Evolutionary conservation across 495 filamentous ascomycete species (phyloP).

Genomic region (Trichoderma erinaceum): DNA sequence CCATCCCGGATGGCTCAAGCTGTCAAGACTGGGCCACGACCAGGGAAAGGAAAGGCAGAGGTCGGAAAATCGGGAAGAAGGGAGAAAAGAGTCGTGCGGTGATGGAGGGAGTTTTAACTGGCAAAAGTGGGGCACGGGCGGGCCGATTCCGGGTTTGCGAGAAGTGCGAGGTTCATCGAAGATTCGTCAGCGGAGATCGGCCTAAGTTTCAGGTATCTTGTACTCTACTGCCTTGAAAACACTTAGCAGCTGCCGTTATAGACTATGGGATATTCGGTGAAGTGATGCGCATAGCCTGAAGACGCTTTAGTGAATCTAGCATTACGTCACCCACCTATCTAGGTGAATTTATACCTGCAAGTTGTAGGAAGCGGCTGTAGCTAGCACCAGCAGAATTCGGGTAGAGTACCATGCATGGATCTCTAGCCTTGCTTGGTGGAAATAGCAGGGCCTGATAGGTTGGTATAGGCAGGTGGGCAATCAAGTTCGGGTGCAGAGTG

Average conservation of each 20-base stretch:
- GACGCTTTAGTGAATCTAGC: too few relatives aligned
- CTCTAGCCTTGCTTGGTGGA: too few relatives aligned
- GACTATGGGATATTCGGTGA: too few relatives aligned
- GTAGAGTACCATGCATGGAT: too few relatives aligned
- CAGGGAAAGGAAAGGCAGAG: background rate
- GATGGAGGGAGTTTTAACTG: slow-evolving; percentile 17
- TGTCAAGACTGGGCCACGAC: slow-evolving; percentile 12
- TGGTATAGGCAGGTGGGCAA: too few relatives aligned
- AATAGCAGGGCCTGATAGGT: too few relatives aligned
- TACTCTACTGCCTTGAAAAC: background rate
- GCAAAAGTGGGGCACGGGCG: slow-evolving; percentile 11
- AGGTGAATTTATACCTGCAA: too few relatives aligned
- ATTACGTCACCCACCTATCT: too few relatives aligned
- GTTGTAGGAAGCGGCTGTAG: too few relatives aligned
- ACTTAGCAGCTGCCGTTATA: background rate
- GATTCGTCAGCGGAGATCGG: slow-evolving; percentile 2
- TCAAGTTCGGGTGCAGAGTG: too few relatives aligned
- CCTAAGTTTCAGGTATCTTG: background rate
- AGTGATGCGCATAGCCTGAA: too few relatives aligned
- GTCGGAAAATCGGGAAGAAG: background rate
- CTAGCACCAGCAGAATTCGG: too few relatives aligned
- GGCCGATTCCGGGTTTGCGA: slow-evolving; percentile 10
- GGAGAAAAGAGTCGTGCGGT: background rate
- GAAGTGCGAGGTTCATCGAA: background rate
- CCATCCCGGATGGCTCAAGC: slow-evolving; percentile 30